Evolutionary conservation across 371 early-diverging fungal genomes (phyloP).

Genomic region (Haplosporangium sp.): DNA sequence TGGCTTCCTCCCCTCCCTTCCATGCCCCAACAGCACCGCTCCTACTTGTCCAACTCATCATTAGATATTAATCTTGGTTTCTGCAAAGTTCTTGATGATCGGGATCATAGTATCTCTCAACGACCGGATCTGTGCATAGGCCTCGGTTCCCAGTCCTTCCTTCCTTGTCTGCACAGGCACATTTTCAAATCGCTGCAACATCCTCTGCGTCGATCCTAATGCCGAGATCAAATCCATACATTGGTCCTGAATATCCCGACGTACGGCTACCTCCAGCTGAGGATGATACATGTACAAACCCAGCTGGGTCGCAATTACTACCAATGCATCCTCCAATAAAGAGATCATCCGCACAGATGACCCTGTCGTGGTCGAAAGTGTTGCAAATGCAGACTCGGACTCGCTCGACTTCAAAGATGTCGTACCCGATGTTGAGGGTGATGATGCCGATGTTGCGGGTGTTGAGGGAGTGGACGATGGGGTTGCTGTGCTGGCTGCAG

Average conservation of each 20-base stretch:
- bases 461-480: slow-evolving; percentile 3
- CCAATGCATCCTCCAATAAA: slow-evolving; percentile 47
- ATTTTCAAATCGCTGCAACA: slow-evolving; percentile 53
- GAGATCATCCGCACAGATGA: slow-evolving; percentile 47
- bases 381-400: slow-evolving; percentile 48
- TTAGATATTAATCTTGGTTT: slow-evolving; percentile 39
- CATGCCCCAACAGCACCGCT: too few relatives aligned
- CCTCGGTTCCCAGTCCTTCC: slow-evolving; percentile 26
- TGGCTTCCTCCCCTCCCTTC: too few relatives aligned
- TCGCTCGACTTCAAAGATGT: not conserved
- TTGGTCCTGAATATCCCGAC: slow-evolving; percentile 52
- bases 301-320: slow-evolving; percentile 52
- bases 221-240: slow-evolving; percentile 40
- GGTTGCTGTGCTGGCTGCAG: not conserved
- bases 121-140: slow-evolving; percentile 30
- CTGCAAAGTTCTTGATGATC: slow-evolving; percentile 47
- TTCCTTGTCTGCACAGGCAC: slow-evolving; percentile 31
- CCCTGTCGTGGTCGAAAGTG: slow-evolving; percentile 49
- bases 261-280: slow-evolving; percentile 22
- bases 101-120: slow-evolving; percentile 51
- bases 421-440: not conserved
- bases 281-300: slow-evolving; percentile 50
- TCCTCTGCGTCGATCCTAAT: slow-evolving; percentile 33
- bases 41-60: not conserved
- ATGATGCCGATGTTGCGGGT: not conserved